Base-by-base conservation (phyloP, 345 rosid genomes). In the Tarenaya hassleriana region DNA sequence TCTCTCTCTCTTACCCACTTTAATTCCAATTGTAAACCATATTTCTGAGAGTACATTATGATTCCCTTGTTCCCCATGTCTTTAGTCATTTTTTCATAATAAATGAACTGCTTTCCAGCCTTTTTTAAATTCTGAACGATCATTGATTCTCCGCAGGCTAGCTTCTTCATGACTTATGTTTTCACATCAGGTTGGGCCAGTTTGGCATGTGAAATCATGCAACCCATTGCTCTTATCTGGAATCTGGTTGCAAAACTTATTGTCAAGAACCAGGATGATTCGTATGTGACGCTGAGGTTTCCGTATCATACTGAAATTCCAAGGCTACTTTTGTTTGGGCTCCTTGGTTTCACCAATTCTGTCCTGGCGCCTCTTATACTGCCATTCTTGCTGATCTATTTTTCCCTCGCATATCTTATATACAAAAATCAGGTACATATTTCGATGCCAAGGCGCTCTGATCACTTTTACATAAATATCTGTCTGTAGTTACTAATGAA, bases 231-330 rank as follows among this genome's bases (percentile, higher is more conserved):
- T 49, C 80, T 87, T 48, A 40, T 82, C 54, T 69, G 73, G 71
- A 78, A 82, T 52, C 20, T 74, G 50, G 38, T 69, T 29, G 77
- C 43, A 59, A 84, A 75, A 63, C 54, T 62, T 51, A 43, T 87
- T 17, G 43, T 71, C 15, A 67, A 75, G 68, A 68, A 39, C 34
- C 38, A 62, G 42, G 75, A 77, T 40, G 82, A 87, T 40, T 50
- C 79, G 16, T 54, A 73, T 13, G 69, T 52, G 62, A 49, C 58
- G 58, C 63, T 72, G 19, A 40, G 68, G 47, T 91, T 91, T 53
- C 96, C 96, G 13, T 77, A 79, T 62, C 96, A 91, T 47, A 87
- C 89, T 2, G 98, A 91, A 77, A 39, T 87, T 54, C 96, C 98
- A 10, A 67, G 82, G 64, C 68, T 84, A 42, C 86, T 91, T 54